These are phyloP conservation scores for Solanum chiquidenum DNA, from an alignment of 257 asterid species.

Conservation along the genomic window DNA sequence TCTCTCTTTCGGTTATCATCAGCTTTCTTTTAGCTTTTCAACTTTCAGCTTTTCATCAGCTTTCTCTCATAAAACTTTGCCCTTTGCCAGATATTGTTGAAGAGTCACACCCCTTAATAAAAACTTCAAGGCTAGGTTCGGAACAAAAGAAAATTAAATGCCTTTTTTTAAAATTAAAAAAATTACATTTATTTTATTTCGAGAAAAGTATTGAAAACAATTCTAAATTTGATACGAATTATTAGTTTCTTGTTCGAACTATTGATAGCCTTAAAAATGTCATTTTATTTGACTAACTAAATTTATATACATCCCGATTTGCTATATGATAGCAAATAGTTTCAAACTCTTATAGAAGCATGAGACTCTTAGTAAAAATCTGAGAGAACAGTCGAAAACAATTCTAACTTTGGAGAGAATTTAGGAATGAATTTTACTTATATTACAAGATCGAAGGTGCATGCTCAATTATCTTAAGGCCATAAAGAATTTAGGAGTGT, in stretches of 20 bases:
- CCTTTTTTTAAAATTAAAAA: not conserved
- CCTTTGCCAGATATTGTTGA: constrained; percentile 13
- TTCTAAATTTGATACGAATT: too few species aligned
- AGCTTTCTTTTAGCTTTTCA: constrained; percentile 50
- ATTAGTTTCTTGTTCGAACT: rapidly evolving
- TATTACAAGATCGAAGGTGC: rapidly evolving
- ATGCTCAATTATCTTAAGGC: too few species aligned
- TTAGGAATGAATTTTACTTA: too few species aligned
- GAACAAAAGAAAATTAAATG: not conserved
- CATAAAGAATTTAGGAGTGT: not conserved
- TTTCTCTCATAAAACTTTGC: constrained; percentile 2
- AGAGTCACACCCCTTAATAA: constrained; percentile 18
- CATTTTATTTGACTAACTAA: too few species aligned
- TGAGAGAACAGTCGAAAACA: too few species aligned
- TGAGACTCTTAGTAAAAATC: too few species aligned
- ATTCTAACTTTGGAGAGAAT: not conserved
- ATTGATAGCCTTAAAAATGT: too few species aligned
- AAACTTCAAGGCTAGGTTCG: constrained; percentile 2
- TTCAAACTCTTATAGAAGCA: not conserved
- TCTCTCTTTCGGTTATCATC: constrained; percentile 38
- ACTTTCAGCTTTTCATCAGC: constrained; percentile 20
- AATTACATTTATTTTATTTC: too few species aligned
- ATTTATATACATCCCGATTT: too few species aligned
- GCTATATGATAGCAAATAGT: too few species aligned
- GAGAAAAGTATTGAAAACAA: not conserved